Evolutionary conservation across 371 early-diverging fungal species (phyloP), one percentile per base, ranked within the genome.

Genomic region (Syncephalis fuscata): DNA sequence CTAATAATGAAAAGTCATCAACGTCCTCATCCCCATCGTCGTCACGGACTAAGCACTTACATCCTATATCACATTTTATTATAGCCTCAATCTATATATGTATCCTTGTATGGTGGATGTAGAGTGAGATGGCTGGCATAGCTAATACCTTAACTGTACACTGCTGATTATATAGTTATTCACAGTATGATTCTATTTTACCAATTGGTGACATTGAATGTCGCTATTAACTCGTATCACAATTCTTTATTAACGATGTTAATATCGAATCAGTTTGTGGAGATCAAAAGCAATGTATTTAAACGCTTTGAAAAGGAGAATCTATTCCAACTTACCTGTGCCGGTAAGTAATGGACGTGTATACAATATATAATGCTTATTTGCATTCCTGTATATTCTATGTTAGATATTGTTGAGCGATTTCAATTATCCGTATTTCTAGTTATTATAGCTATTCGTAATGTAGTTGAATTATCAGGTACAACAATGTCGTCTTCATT

Each of bases 211-310:
- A 88, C 93, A 0, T 71, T 96, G 39, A 92, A 94, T 52, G 94
- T 95, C 3, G 85, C 96, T 2, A 82, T 95, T 58, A 97, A 98
- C 60, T 85, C 87, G 15, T 88, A 90, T 59, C 85, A 85, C 47
- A 92, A 92, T 58, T 86, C 90, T 2, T 64, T 98, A 25, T 61
- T 96, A 23, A 85, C 95, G 3, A 58, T 98, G 38, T 70, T 98
- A 26, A 75, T 98, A 40, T 86, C 88, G 19, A 96, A 95, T 52
- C 98, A 95, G 64, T 98, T 98, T 73, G 89, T 91, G 14, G 98
- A 98, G 59, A 91, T 98, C 61, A 98, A 98, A 57, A 78, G 87
- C 53, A 78, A 78, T 44, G 96, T 98, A 1, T 95, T 95, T 54
- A 98, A 98, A 55, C 77, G 76, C 49, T 94, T 89, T 70, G 97